phyloP scores from a whole-genome alignment of 495 filamentous ascomycete species.

The Tetracladium marchalianum region DNA sequence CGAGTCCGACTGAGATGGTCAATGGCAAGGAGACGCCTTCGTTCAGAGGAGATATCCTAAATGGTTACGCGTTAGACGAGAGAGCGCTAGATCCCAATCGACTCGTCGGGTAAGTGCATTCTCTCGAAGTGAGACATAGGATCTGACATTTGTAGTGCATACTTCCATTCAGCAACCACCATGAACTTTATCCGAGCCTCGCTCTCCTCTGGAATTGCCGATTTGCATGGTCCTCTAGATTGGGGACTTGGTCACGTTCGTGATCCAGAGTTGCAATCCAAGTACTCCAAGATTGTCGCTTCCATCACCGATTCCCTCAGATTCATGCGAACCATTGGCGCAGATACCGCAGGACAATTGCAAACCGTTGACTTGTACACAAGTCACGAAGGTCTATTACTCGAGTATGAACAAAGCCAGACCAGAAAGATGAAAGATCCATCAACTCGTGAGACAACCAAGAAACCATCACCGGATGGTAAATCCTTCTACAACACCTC shows the following conservation, averaged over 20 bases:
- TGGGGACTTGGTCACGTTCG: constrained; percentile 93
- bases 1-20: constrained; percentile 74
- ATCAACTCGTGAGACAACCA: constrained; percentile 11
- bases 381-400: constrained; percentile 85
- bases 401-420: constrained; percentile 87
- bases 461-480: constrained; percentile 12
- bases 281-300: constrained; percentile 72
- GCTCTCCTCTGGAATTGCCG: constrained; percentile 79
- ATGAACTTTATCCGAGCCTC: constrained; percentile 84
- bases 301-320: constrained; percentile 84
- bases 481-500: constrained; percentile 76
- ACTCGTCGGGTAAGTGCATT: constrained; percentile 50
- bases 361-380: constrained; percentile 94
- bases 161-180: constrained; percentile 90
- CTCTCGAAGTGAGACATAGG: neutral
- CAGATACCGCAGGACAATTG: constrained; percentile 73
- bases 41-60: constrained; percentile 92
- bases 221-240: constrained; percentile 86
- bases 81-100: constrained; percentile 71
- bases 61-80: constrained; percentile 66
- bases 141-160: constrained; percentile 45
- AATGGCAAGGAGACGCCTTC: constrained; percentile 74
- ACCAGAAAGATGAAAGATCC: constrained; percentile 69
- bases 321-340: constrained; percentile 93
- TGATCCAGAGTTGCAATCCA: constrained; percentile 67